phyloP scores from a whole-genome alignment of 2,329 filamentous ascomycete species.

The Fusarium humuli region DNA sequence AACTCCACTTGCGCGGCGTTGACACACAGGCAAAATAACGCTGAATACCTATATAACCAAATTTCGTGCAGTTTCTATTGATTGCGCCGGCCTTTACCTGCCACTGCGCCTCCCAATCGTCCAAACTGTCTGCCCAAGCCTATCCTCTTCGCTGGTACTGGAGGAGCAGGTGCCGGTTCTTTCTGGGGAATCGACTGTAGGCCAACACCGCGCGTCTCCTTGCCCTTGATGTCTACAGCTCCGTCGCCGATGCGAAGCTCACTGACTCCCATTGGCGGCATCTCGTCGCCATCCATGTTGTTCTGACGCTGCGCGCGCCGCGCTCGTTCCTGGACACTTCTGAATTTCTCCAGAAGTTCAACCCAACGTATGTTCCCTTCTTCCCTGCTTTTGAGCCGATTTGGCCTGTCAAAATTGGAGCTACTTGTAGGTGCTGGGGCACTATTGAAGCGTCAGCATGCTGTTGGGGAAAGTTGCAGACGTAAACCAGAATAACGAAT shows the following conservation, averaged over 20 bases:
- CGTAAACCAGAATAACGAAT: background rate
- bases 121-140: slow-evolving; percentile 77
- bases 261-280: slow-evolving; percentile 57
- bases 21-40: slow-evolving; percentile 9
- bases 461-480: background rate
- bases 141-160: slow-evolving; percentile 67
- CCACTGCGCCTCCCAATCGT: slow-evolving; percentile 76
- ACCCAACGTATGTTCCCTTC: slow-evolving; percentile 90
- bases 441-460: slow-evolving; percentile 44
- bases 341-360: slow-evolving; percentile 95
- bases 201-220: slow-evolving; percentile 53
- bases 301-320: slow-evolving; percentile 74
- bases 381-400: slow-evolving; percentile 83
- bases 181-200: slow-evolving; percentile 61
- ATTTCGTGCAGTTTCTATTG: slow-evolving; percentile 24
- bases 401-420: slow-evolving; percentile 76
- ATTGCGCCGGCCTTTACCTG: slow-evolving; percentile 70
- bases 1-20: slow-evolving; percentile 3
- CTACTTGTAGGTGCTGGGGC: slow-evolving; percentile 61
- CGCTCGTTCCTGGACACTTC: slow-evolving; percentile 87
- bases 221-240: slow-evolving; percentile 54
- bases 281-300: slow-evolving; percentile 61
- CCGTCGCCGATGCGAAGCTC: slow-evolving; percentile 58
- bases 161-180: slow-evolving; percentile 57
- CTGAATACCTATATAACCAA: slow-evolving; percentile 21